A percentile compares a stretch with the other conserved stretches of the same genome.
These are phyloP conservation scores for Sclerotiophoma versabilis DNA, from an alignment of 2,329 filamentous ascomycete genomes.

Conservation along the genomic window DNA sequence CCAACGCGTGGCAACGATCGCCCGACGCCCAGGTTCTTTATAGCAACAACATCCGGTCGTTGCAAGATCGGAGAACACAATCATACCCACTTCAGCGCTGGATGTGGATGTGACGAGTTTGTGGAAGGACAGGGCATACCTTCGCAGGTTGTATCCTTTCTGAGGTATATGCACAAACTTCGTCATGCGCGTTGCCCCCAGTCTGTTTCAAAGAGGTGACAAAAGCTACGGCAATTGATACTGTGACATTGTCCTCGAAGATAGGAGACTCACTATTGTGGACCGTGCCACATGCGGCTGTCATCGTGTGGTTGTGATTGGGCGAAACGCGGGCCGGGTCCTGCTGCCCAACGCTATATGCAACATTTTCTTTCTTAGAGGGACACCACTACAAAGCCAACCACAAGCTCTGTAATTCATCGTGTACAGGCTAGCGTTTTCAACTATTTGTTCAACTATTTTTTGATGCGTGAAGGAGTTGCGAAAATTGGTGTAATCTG, in stretches of 20 bases:
- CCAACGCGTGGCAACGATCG: slow-evolving; percentile 11
- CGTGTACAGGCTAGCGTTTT: no score
- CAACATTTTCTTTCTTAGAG: no score
- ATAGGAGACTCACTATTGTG: neutral
- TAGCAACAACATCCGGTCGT: neutral
- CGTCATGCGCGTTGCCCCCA: neutral
- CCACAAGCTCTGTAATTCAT: no score
- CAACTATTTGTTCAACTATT: no score
- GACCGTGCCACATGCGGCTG: no score
- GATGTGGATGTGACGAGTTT: neutral
- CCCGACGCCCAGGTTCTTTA: neutral
- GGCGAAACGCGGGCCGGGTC: no score
- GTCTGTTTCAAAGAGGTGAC: neutral
- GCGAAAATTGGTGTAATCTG: no score
- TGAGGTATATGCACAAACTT: neutral
- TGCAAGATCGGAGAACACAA: neutral
- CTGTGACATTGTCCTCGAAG: neutral
- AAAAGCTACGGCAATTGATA: neutral
- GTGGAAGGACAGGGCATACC: neutral
- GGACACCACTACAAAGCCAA: no score
- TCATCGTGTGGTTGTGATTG: neutral
- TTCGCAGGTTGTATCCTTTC: neutral
- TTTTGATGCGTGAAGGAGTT: no score
- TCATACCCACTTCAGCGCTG: neutral
- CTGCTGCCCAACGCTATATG: no score